Conservation (phyloP, 23 red algal genomes). For the Gracilaria vermiculophylla region DNA sequence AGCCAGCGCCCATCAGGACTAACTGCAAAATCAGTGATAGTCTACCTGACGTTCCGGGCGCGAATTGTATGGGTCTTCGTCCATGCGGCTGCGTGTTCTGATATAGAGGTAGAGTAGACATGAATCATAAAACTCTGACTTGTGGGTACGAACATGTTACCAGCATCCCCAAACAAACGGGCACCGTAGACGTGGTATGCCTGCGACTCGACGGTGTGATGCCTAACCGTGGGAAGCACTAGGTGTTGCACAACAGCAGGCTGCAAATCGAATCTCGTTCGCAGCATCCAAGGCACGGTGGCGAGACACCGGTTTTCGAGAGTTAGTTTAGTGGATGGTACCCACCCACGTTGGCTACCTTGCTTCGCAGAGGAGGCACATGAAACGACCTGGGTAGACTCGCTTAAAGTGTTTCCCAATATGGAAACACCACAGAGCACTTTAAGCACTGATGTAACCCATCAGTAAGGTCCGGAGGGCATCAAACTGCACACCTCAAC, state of each 20-base stretch:
- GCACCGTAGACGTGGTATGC: slow-evolving; percentile 29
- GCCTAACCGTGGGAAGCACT: slow-evolving; percentile 15
- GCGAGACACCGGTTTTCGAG: not conserved
- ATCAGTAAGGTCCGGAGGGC: no score
- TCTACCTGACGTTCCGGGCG: slow-evolving; percentile 37
- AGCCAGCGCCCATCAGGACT: slow-evolving; percentile 53
- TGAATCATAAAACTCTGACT: slow-evolving; percentile 35
- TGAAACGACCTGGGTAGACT: no score
- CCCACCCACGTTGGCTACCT: no score
- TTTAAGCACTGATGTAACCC: no score
- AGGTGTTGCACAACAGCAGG: slow-evolving; percentile 3
- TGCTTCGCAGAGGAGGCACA: no score
- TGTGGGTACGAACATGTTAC: slow-evolving; percentile 37
- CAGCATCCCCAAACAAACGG: slow-evolving; percentile 19
- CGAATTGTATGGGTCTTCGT: slow-evolving; percentile 12
- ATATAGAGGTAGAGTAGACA: slow-evolving; percentile 55
- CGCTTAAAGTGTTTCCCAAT: no score
- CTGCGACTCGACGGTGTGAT: slow-evolving; percentile 14
- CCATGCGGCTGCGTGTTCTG: slow-evolving; percentile 38
- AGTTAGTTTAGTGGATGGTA: no score
- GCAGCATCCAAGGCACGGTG: slow-evolving; percentile 27
- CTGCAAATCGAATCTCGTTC: not conserved
- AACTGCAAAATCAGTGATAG: slow-evolving; percentile 58
- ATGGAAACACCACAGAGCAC: no score
- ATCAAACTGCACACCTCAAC: no score